Evolutionary conservation across 768 basidiomycete species (phyloP), one percentile per base, ranked within the genome.

Genomic region (Tylopilus rubrobrunneus): DNA sequence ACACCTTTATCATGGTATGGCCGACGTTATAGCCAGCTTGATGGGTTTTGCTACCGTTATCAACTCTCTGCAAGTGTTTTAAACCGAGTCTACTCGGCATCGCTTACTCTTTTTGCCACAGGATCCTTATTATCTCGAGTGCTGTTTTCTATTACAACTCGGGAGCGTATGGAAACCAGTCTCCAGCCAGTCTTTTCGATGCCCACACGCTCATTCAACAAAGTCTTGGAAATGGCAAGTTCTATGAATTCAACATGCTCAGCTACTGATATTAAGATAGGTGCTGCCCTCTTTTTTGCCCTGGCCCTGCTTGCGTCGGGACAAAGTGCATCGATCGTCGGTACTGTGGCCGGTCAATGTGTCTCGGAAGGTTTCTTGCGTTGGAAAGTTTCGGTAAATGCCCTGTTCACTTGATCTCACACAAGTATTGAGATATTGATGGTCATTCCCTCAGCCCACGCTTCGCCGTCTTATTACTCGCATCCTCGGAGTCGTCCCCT

Each of bases 331-430:
- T 89, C 87, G 8, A 80, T 97, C 47, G 87, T 96, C 4, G 93
- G 91, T 10, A 97, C 92, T 0, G 79, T 96, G 12, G 87, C 91
- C 1, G 93, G 93, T 0, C 94, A 97, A 70, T 86, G 90, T 21
- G 86, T 98, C 37, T 85, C 85, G 0, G 93, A 97, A 70, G 93
- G 94, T 0, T 93, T 94, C 70, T 77, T 96, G 50, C 83, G 81
- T 49, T 96, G 92, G 92, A 79, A 83, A 44, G 80, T 92, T 34
- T 88, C 89, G 58, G 87, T 89, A 63, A 44, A 44, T 15, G 19
- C 19, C 19, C 19, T 27, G 25, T 31, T n/a, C n/a, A 17, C 31
- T 56, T 64, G 15, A 43, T 64, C 27, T 42, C 66, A 9, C 40
- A 65, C 53, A 66, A 65, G 14, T 59, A 70, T 21, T 63, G 65